These are phyloP conservation scores for Senna tora DNA, from an alignment of 306 rosid genomes.

Conservation along the genomic window DNA sequence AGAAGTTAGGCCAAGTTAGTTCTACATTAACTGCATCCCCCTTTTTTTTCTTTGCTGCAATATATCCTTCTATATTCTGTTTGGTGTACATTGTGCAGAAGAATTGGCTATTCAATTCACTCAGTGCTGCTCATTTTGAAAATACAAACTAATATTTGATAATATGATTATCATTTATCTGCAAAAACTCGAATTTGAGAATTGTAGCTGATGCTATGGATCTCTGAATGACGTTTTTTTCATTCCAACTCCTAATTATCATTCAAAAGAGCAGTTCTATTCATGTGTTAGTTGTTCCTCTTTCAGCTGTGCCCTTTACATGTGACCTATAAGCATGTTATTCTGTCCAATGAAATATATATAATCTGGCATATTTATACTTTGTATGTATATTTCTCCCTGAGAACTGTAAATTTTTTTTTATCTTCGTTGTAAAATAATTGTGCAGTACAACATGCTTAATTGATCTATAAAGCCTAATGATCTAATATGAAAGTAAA, in stretches of 20 bases:
- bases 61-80: constrained; percentile 14
- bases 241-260: background rate
- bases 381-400: background rate
- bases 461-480: background rate
- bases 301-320: background rate
- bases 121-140: background rate
- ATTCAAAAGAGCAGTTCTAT: background rate
- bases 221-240: background rate
- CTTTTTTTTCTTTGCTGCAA: background rate
- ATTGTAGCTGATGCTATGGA: background rate
- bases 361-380: background rate
- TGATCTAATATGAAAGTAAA: background rate
- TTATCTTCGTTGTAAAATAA: background rate
- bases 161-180: background rate
- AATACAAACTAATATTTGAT: background rate
- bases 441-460: background rate
- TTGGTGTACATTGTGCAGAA: background rate
- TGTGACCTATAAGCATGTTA: background rate
- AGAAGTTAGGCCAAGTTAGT: constrained; percentile 95
- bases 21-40: constrained; percentile 29
- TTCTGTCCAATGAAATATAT: background rate
- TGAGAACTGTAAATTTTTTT: background rate
- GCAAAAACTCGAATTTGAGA: background rate
- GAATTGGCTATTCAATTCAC: background rate
- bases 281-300: background rate